These are phyloP conservation scores for Aspergillus asperescens DNA, from an alignment of 495 filamentous ascomycete species.

Conservation along the genomic window DNA sequence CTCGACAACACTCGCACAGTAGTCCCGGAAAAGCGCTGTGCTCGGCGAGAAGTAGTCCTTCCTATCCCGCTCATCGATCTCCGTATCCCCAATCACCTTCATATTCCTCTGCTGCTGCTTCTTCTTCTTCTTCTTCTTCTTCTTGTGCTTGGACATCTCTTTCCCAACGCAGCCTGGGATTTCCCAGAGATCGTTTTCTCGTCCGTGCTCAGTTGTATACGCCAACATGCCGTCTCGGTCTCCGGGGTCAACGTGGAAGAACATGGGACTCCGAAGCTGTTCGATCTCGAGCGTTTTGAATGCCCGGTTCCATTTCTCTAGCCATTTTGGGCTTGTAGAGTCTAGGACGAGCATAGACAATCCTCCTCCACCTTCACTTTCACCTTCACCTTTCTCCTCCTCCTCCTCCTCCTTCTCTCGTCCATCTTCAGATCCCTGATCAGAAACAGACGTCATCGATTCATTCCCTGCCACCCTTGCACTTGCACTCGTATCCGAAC, in stretches of 20 bases:
- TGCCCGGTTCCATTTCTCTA: conserved; percentile 51
- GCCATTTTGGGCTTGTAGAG: conserved; percentile 47
- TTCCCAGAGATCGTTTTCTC: conserved; percentile 50
- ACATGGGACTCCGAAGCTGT: conserved; percentile 61
- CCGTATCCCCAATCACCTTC: conserved; percentile 29
- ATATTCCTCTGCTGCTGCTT: conserved; percentile 9
- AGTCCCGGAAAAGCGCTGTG: conserved; percentile 50
- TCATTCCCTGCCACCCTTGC: neutral
- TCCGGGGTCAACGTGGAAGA: conserved; percentile 60
- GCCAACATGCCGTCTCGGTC: conserved; percentile 59
- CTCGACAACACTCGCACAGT: conserved; percentile 48
- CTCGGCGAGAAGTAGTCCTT: conserved; percentile 62
- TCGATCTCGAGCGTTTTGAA: conserved; percentile 54
- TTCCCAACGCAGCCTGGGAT: conserved; percentile 58
- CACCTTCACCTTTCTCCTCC: too few species aligned
- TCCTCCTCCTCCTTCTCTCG: too few species aligned
- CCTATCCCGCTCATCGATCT: conserved; percentile 59
- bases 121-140: conserved; percentile 47
- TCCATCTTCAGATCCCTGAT: too few species aligned
- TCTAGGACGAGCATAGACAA: too few species aligned
- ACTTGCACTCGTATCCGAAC: too few species aligned
- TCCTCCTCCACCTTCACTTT: too few species aligned
- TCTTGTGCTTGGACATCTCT: conserved; percentile 58
- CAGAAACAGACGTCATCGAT: neutral
- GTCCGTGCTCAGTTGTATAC: conserved; percentile 48